Conservation (phyloP, 2,329 filamentous ascomycete genomes). For the Aureobasidium sp. region DNA sequence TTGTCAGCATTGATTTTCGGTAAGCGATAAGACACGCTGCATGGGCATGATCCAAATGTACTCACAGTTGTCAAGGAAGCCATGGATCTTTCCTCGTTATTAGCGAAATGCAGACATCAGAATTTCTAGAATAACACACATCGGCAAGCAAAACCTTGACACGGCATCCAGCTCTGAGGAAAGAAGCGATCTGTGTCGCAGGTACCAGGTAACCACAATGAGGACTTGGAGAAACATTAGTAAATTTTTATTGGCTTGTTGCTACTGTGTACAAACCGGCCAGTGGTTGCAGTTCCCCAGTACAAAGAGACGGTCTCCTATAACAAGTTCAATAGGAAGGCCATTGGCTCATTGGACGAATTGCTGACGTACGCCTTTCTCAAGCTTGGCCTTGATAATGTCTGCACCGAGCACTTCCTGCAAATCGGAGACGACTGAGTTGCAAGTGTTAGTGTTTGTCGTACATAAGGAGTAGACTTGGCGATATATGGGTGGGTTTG, state of each 20-base stretch:
- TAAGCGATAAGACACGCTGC: too few species aligned
- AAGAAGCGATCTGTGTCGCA: slow-evolving; percentile 81
- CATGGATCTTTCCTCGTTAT: slow-evolving; percentile 44
- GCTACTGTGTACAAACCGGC: slow-evolving; percentile 33
- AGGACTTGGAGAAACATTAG: slow-evolving; percentile 37
- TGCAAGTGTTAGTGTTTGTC: neutral
- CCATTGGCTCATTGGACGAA: neutral
- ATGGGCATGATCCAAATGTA: too few species aligned
- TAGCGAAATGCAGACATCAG: neutral
- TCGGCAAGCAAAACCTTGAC: slow-evolving; percentile 36
- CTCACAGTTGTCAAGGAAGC: slow-evolving; percentile 74
- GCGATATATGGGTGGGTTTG: neutral
- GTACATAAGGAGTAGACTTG: neutral
- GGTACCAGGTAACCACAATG: slow-evolving; percentile 88
- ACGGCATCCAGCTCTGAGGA: slow-evolving; percentile 76
- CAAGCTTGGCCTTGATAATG: neutral
- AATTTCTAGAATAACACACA: neutral
- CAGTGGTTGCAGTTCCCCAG: slow-evolving; percentile 83
- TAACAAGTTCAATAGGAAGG: neutral
- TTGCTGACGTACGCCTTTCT: neutral
- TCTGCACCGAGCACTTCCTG: neutral
- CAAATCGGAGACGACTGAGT: neutral
- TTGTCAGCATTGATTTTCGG: neutral
- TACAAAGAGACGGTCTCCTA: slow-evolving; percentile 50
- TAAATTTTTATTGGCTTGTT: fast-evolving